These are phyloP conservation scores for Ciborinia camelliae DNA, from an alignment of 2,329 filamentous ascomycete species.

Conservation along the genomic window DNA sequence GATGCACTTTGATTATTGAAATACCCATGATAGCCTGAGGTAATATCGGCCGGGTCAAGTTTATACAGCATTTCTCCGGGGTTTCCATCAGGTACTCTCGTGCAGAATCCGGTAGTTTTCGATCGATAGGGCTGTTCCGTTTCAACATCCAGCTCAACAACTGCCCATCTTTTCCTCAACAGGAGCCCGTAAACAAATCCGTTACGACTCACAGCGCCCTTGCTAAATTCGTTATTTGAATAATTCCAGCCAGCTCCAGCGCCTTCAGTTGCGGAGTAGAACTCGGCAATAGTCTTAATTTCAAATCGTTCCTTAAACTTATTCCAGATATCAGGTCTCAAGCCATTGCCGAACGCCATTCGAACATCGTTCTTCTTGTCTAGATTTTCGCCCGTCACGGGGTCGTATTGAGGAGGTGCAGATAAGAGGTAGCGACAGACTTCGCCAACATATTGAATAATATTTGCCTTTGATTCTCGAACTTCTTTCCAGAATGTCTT, in stretches of 20 bases:
- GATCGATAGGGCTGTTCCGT: conserved; percentile 67
- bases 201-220: conserved; percentile 74
- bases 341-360: conserved; percentile 77
- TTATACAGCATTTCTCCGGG: conserved; percentile 72
- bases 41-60: conserved; percentile 63
- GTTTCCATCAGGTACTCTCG: conserved; percentile 53
- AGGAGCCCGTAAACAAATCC: conserved; percentile 60
- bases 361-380: conserved; percentile 73
- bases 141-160: conserved; percentile 69
- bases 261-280: conserved; percentile 77
- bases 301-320: conserved; percentile 77
- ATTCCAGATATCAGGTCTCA: conserved; percentile 83
- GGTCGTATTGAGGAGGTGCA: conserved; percentile 58
- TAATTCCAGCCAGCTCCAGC: conserved; percentile 68
- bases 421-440: conserved; percentile 79
- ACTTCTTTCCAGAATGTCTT: conserved; percentile 74
- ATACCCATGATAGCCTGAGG: conserved; percentile 72
- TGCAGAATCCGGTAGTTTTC: conserved; percentile 66
- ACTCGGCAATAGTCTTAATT: conserved; percentile 70
- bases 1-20: conserved; percentile 70
- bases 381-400: conserved; percentile 60
- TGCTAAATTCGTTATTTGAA: conserved; percentile 66
- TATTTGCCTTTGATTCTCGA: conserved; percentile 65
- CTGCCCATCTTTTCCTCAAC: conserved; percentile 48
- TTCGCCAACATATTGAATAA: conserved; percentile 85